Conservation (phyloP, 2,329 filamentous ascomycete genomes). For the Colletotrichum orchidophilum region DNA sequence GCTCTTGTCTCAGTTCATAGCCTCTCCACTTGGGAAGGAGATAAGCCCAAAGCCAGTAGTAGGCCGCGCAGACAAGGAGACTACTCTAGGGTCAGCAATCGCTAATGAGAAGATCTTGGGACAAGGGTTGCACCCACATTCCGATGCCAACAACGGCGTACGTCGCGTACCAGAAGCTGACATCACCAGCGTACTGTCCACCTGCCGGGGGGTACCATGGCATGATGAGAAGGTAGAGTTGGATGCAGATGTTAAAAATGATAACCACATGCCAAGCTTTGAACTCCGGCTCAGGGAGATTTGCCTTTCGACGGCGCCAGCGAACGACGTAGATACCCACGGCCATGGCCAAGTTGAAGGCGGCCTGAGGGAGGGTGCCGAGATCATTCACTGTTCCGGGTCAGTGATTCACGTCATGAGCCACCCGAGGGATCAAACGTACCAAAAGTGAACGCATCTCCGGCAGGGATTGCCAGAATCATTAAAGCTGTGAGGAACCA, state of each 20-base stretch:
- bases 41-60: conserved; percentile 68
- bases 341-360: conserved; percentile 67
- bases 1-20: conserved; percentile 65
- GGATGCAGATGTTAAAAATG: conserved; percentile 67
- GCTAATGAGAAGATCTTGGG: background rate
- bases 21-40: conserved; percentile 59
- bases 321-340: conserved; percentile 68
- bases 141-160: conserved; percentile 72
- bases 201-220: conserved; percentile 75
- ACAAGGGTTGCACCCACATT: conserved; percentile 61
- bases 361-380: conserved; percentile 63
- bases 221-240: conserved; percentile 72
- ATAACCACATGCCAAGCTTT: conserved; percentile 67
- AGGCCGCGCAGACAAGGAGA: conserved; percentile 61
- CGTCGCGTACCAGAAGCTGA: conserved; percentile 79
- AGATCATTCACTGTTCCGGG: conserved; percentile 44
- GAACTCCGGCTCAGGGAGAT: conserved; percentile 61
- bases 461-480: conserved; percentile 68
- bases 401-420: background rate
- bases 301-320: conserved; percentile 59
- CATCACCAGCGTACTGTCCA: conserved; percentile 69
- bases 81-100: conserved; percentile 41
- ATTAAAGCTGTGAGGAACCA: conserved; percentile 66
- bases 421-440: conserved; percentile 12
- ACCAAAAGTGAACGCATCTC: conserved; percentile 72